These are phyloP conservation scores for Penicillium sp. DNA, from an alignment of 2,329 filamentous ascomycete genomes.

Conservation along the genomic window DNA sequence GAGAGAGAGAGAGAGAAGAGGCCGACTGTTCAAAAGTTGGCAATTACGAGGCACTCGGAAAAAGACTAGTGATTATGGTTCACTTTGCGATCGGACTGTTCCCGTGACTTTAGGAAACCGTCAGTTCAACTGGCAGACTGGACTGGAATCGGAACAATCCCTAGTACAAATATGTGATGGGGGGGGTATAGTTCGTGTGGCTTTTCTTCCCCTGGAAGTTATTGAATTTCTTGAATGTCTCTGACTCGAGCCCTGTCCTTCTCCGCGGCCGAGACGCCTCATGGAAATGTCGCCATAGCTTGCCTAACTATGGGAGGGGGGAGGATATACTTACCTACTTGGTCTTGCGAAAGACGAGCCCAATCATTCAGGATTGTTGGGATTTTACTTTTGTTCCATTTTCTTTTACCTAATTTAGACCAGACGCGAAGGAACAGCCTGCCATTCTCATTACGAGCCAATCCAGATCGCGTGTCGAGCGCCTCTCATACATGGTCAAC, in stretches of 20 bases:
- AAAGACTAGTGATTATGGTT: neutral
- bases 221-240: neutral
- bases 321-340: constrained; percentile 22
- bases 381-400: constrained; percentile 13
- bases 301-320: neutral
- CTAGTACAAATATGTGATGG: constrained; percentile 3
- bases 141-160: constrained; percentile 29
- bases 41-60: constrained; percentile 8
- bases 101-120: constrained; percentile 26
- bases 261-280: neutral
- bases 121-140: constrained; percentile 16
- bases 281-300: constrained; percentile 4
- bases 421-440: neutral
- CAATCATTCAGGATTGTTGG: neutral
- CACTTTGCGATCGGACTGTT: constrained; percentile 25
- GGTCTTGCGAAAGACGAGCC: constrained; percentile 9
- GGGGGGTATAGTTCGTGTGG: constrained; percentile 1
- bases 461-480: neutral
- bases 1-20: neutral
- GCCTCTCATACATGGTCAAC: neutral
- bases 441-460: constrained; percentile 1
- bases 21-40: neutral
- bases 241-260: neutral
- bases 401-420: constrained; percentile 23
- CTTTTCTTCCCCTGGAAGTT: constrained; percentile 4